A percentile compares a stretch with the other conserved stretches of the same genome.
Conservation (phyloP, 2,329 filamentous ascomycete species). For the Neonectria sp. region DNA sequence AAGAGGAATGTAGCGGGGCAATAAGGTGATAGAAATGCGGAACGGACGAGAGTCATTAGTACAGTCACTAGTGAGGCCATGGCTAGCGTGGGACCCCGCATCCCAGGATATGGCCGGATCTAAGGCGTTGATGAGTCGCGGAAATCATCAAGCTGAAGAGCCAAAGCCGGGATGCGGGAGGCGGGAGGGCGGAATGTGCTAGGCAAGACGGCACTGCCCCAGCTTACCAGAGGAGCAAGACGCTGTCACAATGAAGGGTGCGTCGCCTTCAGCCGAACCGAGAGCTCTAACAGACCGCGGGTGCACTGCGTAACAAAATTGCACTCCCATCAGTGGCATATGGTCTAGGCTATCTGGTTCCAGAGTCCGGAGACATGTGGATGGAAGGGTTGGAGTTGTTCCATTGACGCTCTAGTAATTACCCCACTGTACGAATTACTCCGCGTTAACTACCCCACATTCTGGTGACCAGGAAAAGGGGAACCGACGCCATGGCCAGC, state of each 20-base stretch:
- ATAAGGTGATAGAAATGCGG: no score
- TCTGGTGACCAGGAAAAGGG: slow-evolving; percentile 19
- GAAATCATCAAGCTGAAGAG: slow-evolving; percentile 15
- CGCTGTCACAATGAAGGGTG: no score
- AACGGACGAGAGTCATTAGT: slow-evolving; percentile 5
- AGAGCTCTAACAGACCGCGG: no score
- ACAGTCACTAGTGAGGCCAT: not conserved
- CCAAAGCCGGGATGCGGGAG: not conserved
- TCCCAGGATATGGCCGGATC: not conserved
- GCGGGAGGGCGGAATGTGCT: not conserved
- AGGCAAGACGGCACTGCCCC: not conserved
- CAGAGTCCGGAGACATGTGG: not conserved
- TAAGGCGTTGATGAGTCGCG: not conserved
- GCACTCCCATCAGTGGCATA: no score
- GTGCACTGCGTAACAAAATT: no score
- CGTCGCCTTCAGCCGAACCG: no score
- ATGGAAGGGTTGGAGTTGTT: slow-evolving; percentile 1
- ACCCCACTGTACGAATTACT: not conserved
- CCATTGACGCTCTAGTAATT: not conserved
- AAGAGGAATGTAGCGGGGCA: not conserved
- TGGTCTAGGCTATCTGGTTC: no score
- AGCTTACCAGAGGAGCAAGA: no score
- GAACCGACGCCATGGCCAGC: slow-evolving; percentile 5
- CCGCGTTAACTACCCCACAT: slow-evolving; percentile 15
- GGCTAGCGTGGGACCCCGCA: not conserved